These are phyloP conservation scores for Suaeda aralocaspica DNA, from an alignment of 148 eudicot species.

Conservation along the genomic window DNA sequence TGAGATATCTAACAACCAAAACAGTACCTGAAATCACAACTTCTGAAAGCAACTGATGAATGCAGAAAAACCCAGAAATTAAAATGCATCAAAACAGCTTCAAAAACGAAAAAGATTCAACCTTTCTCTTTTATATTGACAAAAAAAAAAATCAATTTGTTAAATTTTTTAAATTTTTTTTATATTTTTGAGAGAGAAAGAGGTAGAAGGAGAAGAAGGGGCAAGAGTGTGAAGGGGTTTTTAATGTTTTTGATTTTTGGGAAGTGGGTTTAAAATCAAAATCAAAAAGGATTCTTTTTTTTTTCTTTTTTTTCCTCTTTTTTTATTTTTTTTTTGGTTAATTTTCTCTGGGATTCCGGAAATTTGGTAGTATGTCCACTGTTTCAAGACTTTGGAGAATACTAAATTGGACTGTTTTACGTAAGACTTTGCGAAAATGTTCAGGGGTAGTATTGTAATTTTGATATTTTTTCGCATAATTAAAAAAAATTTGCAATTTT, in stretches of 20 bases:
- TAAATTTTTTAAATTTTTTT: constrained; percentile 2
- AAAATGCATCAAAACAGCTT: neutral
- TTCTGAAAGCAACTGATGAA: constrained; percentile 12
- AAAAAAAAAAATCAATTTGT: neutral
- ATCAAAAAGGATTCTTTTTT: constrained; percentile 16
- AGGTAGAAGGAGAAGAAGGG: constrained; percentile 2
- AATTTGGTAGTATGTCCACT: constrained; percentile 15
- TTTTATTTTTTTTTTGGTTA: neutral
- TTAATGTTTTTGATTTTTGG: constrained; percentile 16
- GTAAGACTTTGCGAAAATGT: neutral
- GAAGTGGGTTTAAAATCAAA: constrained; percentile 17
- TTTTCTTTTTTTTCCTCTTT: neutral
- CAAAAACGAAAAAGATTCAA: constrained; percentile 12
- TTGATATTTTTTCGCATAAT: neutral
- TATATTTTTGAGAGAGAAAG: constrained; percentile 15
- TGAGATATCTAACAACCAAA: neutral
- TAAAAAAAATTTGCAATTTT: constrained; percentile 21
- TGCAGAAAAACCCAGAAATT: constrained; percentile 21
- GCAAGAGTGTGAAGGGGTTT: constrained; percentile 19
- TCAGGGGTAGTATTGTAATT: constrained; percentile 26
- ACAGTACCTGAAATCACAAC: neutral
- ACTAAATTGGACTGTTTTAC: neutral
- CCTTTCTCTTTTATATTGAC: neutral
- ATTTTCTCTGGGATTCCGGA: constrained; percentile 8
- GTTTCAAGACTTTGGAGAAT: neutral